Percentiles rank a stretch among this genome's conserved stretches.
These are phyloP conservation scores for Ceratocystis cubensis DNA, from an alignment of 2,329 filamentous ascomycete species.

Conservation along the genomic window DNA sequence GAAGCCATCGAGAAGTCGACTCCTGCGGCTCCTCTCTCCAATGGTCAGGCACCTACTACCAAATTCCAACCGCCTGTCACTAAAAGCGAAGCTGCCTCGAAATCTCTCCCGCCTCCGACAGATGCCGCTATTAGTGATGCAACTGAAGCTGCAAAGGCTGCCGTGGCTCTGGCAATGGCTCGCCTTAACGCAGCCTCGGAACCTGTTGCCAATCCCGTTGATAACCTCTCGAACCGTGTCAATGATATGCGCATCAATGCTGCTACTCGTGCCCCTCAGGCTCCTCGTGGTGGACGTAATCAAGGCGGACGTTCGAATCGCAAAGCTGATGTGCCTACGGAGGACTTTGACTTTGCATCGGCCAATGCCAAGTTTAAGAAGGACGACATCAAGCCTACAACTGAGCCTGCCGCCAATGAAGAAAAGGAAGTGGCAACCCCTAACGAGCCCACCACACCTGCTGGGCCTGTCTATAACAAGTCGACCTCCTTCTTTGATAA, in stretches of 20 bases:
- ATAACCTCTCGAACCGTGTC: constrained; percentile 62
- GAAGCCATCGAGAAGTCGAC: constrained; percentile 23
- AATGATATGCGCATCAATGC: constrained; percentile 63
- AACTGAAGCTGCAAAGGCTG: constrained; percentile 61
- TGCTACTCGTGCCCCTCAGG: constrained; percentile 36
- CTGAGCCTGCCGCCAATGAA: constrained; percentile 23
- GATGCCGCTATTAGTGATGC: constrained; percentile 45
- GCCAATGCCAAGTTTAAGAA: constrained; percentile 39
- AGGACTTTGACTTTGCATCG: constrained; percentile 80
- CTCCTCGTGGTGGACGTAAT: constrained; percentile 35
- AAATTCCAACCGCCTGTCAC: constrained; percentile 26
- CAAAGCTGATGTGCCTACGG: constrained; percentile 77
- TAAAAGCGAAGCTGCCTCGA: constrained; percentile 27
- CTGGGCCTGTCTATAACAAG: constrained; percentile 62
- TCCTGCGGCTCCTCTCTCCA: constrained; percentile 24
- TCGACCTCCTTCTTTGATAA: constrained; percentile 92
- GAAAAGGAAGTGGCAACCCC: constrained; percentile 55
- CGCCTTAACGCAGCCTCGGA: constrained; percentile 39
- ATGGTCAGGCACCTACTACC: constrained; percentile 29
- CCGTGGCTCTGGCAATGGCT: constrained; percentile 70
- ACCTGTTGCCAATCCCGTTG: constrained; percentile 40
- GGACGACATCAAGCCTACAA: constrained; percentile 23
- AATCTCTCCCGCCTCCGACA: constrained; percentile 30
- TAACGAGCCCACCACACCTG: constrained; percentile 32
- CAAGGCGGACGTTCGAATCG: constrained; percentile 33